Percentiles rank a stretch among this genome's conserved stretches.
These are phyloP conservation scores for Xylaria arbuscula DNA, from an alignment of 2,329 filamentous ascomycete species.

Conservation along the genomic window DNA sequence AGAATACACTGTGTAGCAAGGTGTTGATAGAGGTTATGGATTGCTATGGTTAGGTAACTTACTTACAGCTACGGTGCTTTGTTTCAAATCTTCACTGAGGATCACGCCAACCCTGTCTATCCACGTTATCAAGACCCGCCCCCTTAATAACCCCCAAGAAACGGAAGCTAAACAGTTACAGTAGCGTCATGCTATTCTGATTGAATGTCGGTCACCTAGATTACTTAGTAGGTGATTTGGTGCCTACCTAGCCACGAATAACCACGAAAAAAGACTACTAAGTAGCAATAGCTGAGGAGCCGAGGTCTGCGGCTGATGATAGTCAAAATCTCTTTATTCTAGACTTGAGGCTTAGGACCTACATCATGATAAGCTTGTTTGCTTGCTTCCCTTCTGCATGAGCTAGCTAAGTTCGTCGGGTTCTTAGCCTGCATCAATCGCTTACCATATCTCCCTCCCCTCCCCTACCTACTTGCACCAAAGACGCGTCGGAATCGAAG, in stretches of 20 bases:
- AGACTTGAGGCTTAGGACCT: background rate
- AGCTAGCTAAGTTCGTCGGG: background rate
- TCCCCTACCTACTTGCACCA: background rate
- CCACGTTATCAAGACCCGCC: slow-evolving; percentile 8
- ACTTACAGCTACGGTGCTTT: too few relatives aligned
- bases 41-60: too few relatives aligned
- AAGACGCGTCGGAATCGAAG: slow-evolving; percentile 24
- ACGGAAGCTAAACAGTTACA: background rate
- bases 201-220: background rate
- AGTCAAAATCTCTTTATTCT: background rate
- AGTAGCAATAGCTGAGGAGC: slow-evolving; percentile 4
- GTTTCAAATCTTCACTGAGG: too few relatives aligned
- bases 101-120: background rate
- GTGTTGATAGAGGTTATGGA: too few relatives aligned
- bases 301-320: slow-evolving; percentile 16
- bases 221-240: background rate
- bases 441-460: background rate
- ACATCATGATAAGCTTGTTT: background rate
- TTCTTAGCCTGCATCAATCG: background rate
- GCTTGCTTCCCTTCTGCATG: background rate
- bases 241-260: background rate
- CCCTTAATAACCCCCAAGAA: slow-evolving; percentile 12
- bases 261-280: background rate
- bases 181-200: too few relatives aligned
- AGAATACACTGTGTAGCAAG: too few relatives aligned